phyloP scores from a whole-genome alignment of 2,329 filamentous ascomycete genomes.

The Aspergillus unguis region DNA sequence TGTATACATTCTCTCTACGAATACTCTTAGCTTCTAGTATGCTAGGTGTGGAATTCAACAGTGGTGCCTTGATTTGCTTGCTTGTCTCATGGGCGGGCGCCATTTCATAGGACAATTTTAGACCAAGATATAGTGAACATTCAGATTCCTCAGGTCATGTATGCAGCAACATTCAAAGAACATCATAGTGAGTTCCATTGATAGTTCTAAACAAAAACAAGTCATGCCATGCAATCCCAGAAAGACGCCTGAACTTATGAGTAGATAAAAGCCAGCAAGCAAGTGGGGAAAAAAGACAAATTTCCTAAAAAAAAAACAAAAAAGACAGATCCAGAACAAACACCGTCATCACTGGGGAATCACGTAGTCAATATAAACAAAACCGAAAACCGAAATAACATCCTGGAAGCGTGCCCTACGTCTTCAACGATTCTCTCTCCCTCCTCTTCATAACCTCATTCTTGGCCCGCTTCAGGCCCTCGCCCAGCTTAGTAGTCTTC shows the following conservation, averaged over 20 bases:
- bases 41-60: too few relatives aligned
- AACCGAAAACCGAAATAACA: neutral
- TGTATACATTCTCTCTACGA: neutral
- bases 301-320: neutral
- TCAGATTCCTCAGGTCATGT: constrained; percentile 13
- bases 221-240: constrained; percentile 1
- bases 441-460: constrained; percentile 39
- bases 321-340: neutral
- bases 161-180: constrained; percentile 12
- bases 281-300: neutral
- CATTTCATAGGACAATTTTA: too few relatives aligned
- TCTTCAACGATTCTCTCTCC: constrained; percentile 24
- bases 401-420: constrained; percentile 2
- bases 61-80: neutral
- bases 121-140: neutral
- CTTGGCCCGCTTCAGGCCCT: constrained; percentile 44
- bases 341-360: constrained; percentile 6
- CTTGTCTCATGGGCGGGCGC: too few relatives aligned
- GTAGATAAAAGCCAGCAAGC: neutral
- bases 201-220: neutral
- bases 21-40: too few relatives aligned
- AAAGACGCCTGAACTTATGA: neutral
- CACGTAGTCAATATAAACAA: constrained; percentile 4
- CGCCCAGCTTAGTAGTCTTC: constrained; percentile 41
- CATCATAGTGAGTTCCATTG: neutral